Conservation (phyloP, 2,329 filamentous ascomycete genomes). For the Cordyceps javanica region DNA sequence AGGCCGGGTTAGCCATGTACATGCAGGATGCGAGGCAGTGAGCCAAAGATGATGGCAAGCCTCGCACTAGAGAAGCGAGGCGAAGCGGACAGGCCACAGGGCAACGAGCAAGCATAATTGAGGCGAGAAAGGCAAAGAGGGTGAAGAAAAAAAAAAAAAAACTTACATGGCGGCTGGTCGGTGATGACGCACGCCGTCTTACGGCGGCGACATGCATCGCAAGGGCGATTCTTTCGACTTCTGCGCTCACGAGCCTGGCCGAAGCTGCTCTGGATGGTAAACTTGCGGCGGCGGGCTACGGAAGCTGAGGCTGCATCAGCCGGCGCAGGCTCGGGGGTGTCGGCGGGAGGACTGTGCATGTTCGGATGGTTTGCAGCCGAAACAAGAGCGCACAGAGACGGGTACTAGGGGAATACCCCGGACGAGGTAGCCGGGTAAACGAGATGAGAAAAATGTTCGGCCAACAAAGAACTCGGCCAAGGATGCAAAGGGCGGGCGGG, state of each 20-base stretch:
- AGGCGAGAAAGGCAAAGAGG: background rate
- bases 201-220: constrained; percentile 37
- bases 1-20: background rate
- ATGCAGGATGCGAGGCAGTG: no score
- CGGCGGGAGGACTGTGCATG: constrained; percentile 10
- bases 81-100: no score
- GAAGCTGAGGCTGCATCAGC: background rate
- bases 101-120: background rate
- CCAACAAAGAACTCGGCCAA: constrained; percentile 2
- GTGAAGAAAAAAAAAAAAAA: no score
- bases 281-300: constrained; percentile 26
- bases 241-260: constrained; percentile 32
- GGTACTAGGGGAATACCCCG: background rate
- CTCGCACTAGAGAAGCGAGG: background rate
- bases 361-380: background rate
- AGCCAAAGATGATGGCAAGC: no score
- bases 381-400: background rate
- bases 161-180: constrained; percentile 38
- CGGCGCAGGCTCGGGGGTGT: background rate
- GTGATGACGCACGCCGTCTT: constrained; percentile 44
- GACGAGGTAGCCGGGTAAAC: background rate
- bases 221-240: constrained; percentile 41
- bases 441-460: background rate
- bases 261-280: constrained; percentile 36
- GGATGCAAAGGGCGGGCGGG: background rate